Evolutionary conservation across 345 rosid genomes (phyloP).

Genomic region (Heritiera fomes): DNA sequence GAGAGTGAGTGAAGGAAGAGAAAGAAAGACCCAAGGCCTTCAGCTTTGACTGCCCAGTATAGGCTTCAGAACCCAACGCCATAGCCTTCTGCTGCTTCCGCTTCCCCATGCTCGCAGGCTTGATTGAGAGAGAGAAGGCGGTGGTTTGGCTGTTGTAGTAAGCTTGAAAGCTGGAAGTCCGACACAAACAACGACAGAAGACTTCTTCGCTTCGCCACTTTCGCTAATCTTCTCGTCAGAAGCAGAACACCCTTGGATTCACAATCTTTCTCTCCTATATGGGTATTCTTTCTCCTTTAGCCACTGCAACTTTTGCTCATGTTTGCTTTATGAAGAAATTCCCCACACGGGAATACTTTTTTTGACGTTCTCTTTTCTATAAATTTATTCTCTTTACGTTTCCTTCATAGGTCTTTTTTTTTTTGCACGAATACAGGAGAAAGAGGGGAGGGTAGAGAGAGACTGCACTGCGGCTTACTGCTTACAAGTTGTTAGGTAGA

Average conservation of each 20-base stretch:
- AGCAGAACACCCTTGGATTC: neutral
- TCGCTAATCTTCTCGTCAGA: neutral
- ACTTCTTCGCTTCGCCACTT: neutral
- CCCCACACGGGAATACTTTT: conserved; percentile 49
- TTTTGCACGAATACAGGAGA: conserved; percentile 51
- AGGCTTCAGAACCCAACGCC: conserved; percentile 22
- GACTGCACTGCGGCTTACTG: conserved; percentile 30
- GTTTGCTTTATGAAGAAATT: conserved; percentile 41
- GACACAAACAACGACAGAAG: neutral
- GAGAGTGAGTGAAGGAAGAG: neutral
- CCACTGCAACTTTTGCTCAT: conserved; percentile 21
- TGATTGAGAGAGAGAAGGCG: conserved; percentile 28
- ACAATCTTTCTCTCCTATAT: neutral
- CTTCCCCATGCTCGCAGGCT: conserved; percentile 13
- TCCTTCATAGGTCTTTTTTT: conserved; percentile 18
- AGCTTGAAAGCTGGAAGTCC: conserved; percentile 8
- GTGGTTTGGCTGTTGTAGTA: conserved; percentile 35
- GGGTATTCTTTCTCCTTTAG: conserved; percentile 11
- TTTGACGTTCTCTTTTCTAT: conserved; percentile 24
- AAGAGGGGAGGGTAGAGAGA: conserved; percentile 23
- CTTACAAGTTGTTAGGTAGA: conserved; percentile 44
- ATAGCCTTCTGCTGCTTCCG: conserved; percentile 18
- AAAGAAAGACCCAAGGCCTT: neutral
- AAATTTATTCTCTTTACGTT: conserved; percentile 13
- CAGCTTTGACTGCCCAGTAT: conserved; percentile 33